Evolutionary conservation across 164 flowering plant genomes (phyloP).

Genomic region (Dillenia turbinata): DNA sequence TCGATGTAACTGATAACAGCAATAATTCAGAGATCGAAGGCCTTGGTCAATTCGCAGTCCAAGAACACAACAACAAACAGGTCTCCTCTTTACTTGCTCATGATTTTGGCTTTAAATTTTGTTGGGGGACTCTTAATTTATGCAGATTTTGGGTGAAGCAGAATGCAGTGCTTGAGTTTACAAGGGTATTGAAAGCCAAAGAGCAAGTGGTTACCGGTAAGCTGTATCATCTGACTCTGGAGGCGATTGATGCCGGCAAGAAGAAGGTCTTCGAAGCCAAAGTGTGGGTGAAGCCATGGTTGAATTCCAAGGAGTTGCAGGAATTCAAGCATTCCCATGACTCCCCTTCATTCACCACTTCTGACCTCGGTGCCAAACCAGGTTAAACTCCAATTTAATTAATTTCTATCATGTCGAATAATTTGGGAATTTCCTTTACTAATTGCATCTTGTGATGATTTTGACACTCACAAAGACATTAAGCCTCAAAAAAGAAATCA

Average conservation of each 20-base stretch:
- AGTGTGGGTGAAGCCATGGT: constrained; percentile 84
- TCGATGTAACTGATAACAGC: constrained; percentile 26
- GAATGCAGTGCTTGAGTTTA: constrained; percentile 64
- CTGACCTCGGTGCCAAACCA: constrained; percentile 58
- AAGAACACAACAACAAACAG: constrained; percentile 70
- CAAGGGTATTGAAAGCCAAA: constrained; percentile 56
- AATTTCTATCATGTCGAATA: no score
- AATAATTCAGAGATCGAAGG: constrained; percentile 23
- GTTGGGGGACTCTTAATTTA: background rate
- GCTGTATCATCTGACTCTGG: constrained; percentile 60
- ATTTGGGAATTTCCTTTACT: no score
- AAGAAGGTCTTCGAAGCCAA: constrained; percentile 71
- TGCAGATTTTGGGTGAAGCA: constrained; percentile 11
- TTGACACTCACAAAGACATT: no score
- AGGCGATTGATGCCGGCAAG: constrained; percentile 63
- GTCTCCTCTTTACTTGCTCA: constrained; percentile 12
- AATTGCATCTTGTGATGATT: no score
- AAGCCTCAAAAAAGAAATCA: no score
- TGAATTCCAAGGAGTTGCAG: constrained; percentile 67
- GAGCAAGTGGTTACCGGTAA: constrained; percentile 79
- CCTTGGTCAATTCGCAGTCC: constrained; percentile 56
- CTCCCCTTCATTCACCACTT: constrained; percentile 35
- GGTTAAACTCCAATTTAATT: constrained; percentile 13
- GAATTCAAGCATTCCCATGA: constrained; percentile 62
- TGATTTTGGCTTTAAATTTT: background rate